Evolutionary conservation across 2,329 filamentous ascomycete species (phyloP), one percentile per base, ranked within the genome.

Genomic region (Sarocladium strictum): DNA sequence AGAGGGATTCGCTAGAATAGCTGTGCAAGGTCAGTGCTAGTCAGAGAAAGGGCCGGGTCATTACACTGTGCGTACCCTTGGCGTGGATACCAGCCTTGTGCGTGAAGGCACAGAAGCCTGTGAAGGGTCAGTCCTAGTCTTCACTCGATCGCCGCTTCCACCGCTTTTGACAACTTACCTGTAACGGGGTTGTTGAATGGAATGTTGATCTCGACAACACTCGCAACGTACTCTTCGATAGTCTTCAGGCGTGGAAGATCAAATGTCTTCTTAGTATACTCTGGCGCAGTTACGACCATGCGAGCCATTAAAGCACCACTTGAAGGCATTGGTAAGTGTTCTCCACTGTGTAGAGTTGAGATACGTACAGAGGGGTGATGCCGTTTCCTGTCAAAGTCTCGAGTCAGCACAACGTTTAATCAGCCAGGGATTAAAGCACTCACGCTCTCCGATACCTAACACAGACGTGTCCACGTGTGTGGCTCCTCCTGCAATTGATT

Each of bases 221-320:
- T 84, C 60, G 90, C 89, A 53, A 95, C 89, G 50, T 93, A 74
- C 64, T 93, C 87, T 74, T 96, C 90, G 58, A 92, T 81, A 54
- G 87, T 87, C 84, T 95, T 94, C 73, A 96, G 80, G 83, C 89
- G 90, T 72, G 90, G 80, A 54, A 96, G 82, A 75, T 90, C 90
- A 78, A 95, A 96, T 80, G 93, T 95, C 80, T 77, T 72, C 75
- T 84, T 85, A 65, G 94, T 88, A 70, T 96, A 95, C 58, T 94
- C 89, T 60, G 83, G 86, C 68, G 88, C 84, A 17, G 45, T 49
- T 17, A 55, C 53, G 35, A 58, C 43, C 53, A 58, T 55, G 43
- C 52, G 38, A n/a, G 54, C 54, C 54, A 58, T 56, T 4, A 58
- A 41, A 19, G 49, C 56, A 21, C 56, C 56, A 38, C 35, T 38